A percentile compares a stretch with the other conserved stretches of the same genome.
Conservation (phyloP, 1,284 basidiomycete species). For the Ganoderma leucocontextum region DNA sequence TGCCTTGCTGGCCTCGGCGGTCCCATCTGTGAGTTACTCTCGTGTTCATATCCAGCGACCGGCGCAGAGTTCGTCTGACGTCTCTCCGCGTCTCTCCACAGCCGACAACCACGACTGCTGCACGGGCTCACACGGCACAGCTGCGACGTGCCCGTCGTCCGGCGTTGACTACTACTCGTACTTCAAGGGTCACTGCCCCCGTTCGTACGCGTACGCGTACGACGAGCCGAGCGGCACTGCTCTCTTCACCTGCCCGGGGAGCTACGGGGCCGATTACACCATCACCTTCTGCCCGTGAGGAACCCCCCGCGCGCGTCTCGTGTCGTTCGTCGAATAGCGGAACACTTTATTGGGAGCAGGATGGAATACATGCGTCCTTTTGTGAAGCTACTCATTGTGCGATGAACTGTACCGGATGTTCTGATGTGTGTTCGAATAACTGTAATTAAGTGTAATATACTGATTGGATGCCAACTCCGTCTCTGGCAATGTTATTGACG, state of each 20-base stretch:
- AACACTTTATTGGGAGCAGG: no score
- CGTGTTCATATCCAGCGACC: no score
- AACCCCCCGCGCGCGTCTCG: no score
- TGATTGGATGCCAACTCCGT: background rate
- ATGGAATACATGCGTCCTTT: no score
- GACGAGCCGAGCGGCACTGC: conserved; percentile 57
- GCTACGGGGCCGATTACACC: conserved; percentile 51
- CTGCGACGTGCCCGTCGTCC: conserved; percentile 50
- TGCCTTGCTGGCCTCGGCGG: conserved; percentile 49
- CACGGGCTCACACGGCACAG: conserved; percentile 51
- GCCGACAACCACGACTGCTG: conserved; percentile 53
- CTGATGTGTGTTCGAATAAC: background rate
- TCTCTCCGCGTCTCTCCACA: conserved; percentile 10
- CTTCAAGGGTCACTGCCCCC: conserved; percentile 58
- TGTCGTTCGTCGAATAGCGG: no score
- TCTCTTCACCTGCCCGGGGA: conserved; percentile 52
- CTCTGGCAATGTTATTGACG: background rate
- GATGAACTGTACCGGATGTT: background rate
- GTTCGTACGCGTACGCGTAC: conserved; percentile 58
- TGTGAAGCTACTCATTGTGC: background rate
- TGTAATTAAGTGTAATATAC: background rate
- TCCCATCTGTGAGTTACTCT: conserved; percentile 39
- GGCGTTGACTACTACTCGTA: conserved; percentile 53
- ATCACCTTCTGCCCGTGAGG: conserved; percentile 57
- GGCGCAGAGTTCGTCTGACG: background rate